These are phyloP conservation scores for Candida berthetii DNA, from an alignment of 805 yeast genomes.

Conservation along the genomic window DNA sequence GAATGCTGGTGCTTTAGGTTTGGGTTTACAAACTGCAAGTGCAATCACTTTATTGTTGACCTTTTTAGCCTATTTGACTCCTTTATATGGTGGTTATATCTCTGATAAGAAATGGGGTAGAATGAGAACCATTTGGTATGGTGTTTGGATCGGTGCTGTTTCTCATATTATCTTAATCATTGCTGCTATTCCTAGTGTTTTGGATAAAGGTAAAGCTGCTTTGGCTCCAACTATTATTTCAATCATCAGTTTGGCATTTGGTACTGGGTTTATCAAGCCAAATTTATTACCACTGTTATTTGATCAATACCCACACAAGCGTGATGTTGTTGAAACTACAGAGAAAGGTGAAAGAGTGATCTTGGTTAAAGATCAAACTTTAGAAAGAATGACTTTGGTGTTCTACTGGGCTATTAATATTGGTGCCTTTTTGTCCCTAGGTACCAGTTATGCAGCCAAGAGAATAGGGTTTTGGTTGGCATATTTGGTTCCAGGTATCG, in stretches of 20 bases:
- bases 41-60: conserved; percentile 72
- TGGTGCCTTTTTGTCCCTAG: conserved; percentile 70
- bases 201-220: conserved; percentile 42
- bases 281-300: conserved; percentile 68
- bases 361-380: conserved; percentile 61
- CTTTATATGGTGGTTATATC: conserved; percentile 68
- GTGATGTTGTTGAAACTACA: conserved; percentile 46
- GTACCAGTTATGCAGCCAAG: conserved; percentile 67
- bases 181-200: conserved; percentile 57
- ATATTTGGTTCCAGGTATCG: conserved; percentile 59
- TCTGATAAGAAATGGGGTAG: conserved; percentile 76
- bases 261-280: conserved; percentile 78
- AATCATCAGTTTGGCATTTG: conserved; percentile 54
- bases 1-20: conserved; percentile 47
- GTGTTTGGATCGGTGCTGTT: conserved; percentile 49
- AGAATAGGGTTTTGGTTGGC: conserved; percentile 72
- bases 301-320: conserved; percentile 60
- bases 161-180: conserved; percentile 62
- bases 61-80: conserved; percentile 80
- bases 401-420: conserved; percentile 74
- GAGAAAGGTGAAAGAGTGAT: conserved; percentile 63
- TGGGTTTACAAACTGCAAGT: conserved; percentile 59
- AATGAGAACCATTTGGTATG: conserved; percentile 58
- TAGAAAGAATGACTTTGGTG: conserved; percentile 69
- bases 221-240: conserved; percentile 51